Evolutionary conservation across 139 green algal species (phyloP), one percentile per base, ranked within the genome.

Genomic region (Marvania coccoides): DNA sequence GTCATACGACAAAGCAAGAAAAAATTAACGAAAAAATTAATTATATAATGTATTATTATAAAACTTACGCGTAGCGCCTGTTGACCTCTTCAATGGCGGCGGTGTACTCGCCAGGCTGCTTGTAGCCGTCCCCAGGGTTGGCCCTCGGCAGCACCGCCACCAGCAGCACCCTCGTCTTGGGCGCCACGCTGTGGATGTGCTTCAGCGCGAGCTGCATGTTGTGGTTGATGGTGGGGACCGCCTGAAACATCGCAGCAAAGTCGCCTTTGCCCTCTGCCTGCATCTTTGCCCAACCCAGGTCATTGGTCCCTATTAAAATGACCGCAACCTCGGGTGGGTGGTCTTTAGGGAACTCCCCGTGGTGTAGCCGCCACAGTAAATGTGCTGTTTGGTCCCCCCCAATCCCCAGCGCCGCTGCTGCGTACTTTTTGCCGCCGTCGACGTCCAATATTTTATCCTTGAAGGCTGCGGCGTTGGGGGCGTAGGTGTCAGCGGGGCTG

Each of bases 251-350:
- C 9, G 60, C 64, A 24, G 38, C 29, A 29, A 61, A 61, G 0
- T 59, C 74, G 31, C 62, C 13, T 15, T 14, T 5, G 61, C 71
- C 53, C 40, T 70, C 28, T 9, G 51, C 51, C 36, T 59, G 9
- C 34, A 64, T 3, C 38, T 24, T 8, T 24, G 58, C 23, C 6
- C 55, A 19, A 24, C 74, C 77, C n/a, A 84, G 56, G 53, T 83
- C 71, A 66, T 83, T 78, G 9, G 77, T 83, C 28, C 77, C 77
- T 24, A 83, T 81, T 23, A 75, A 57, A 30, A 83, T 37, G 14
- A 83, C 58, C 0, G 36, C 58, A 15, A 69, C 46, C 36, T 65
- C 58, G 19, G 69, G 64, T 36, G 38, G 39, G 26, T 75, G 65
- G 24, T 38, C 36, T 1, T 26, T 6, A 0, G 60, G 56, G 2